Percentiles rank a stretch among this genome's conserved stretches.
phyloP scores from a whole-genome alignment of 768 basidiomycete genomes.

The Mycena alexandri region DNA sequence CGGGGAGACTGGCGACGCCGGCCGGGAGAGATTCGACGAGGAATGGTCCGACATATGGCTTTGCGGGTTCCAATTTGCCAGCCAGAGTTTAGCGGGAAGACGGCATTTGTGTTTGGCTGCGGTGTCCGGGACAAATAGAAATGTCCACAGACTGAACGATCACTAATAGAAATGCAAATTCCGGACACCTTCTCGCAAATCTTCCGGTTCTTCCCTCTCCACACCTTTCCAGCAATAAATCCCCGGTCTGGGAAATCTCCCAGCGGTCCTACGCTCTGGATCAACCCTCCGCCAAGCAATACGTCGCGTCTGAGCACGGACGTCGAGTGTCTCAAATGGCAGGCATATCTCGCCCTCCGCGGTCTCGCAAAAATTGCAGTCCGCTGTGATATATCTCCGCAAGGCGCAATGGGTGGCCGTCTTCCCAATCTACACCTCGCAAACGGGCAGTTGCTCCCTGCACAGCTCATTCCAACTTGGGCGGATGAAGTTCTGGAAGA shows the following conservation, averaged over 20 bases:
- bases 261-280: conserved; percentile 70
- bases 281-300: conserved; percentile 61
- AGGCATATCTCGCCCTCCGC: conserved; percentile 83
- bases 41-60: conserved; percentile 55
- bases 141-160: no score
- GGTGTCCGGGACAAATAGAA: conserved; percentile 8
- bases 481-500: conserved; percentile 67
- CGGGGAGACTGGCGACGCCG: conserved; percentile 65
- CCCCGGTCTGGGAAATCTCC: conserved; percentile 44
- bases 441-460: conserved; percentile 68
- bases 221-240: conserved; percentile 60
- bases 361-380: conserved; percentile 64
- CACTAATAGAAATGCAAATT: no score
- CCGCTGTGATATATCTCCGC: conserved; percentile 76
- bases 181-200: conserved; percentile 57
- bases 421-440: conserved; percentile 82
- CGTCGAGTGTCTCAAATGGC: conserved; percentile 92
- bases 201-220: conserved; percentile 72
- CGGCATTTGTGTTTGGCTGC: conserved; percentile 19
- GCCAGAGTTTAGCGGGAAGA: conserved; percentile 5
- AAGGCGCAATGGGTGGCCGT: conserved; percentile 76
- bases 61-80: conserved; percentile 16
- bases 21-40: conserved; percentile 69
- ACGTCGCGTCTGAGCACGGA: conserved; percentile 71
- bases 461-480: conserved; percentile 81